phyloP scores from a whole-genome alignment of 2,329 filamentous ascomycete species.

The Cadophora malorum region DNA sequence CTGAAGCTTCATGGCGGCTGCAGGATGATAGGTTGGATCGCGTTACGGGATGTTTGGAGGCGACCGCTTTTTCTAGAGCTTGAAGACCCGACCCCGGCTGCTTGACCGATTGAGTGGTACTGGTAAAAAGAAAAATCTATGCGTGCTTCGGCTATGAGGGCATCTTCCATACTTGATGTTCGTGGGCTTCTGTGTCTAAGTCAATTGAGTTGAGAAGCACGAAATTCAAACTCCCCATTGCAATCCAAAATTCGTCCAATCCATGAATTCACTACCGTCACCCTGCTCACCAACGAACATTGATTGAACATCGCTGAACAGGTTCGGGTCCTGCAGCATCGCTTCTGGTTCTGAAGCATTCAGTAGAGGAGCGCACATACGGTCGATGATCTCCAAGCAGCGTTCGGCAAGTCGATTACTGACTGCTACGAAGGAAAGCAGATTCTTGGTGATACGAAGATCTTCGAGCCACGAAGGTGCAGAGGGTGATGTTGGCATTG shows the following conservation, averaged over 20 bases:
- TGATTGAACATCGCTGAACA: conserved; percentile 43
- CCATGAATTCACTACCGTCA: conserved; percentile 20
- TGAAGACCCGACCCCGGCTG: no score
- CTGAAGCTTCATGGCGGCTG: no score
- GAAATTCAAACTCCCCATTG: conserved; percentile 18
- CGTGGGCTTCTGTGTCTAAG: no score
- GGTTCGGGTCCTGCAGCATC: conserved; percentile 44
- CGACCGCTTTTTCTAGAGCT: no score
- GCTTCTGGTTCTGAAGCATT: conserved; percentile 35
- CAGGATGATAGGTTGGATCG: no score
- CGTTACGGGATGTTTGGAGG: no score
- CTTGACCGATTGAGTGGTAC: not conserved
- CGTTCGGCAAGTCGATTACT: conserved; percentile 49
- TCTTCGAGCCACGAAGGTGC: conserved; percentile 34
- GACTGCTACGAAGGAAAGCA: conserved; percentile 48
- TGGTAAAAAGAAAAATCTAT: not conserved
- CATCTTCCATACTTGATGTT: not conserved
- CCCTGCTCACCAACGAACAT: conserved; percentile 39
- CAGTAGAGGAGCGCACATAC: conserved; percentile 46
- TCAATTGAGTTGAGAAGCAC: not conserved
- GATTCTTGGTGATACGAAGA: conserved; percentile 49
- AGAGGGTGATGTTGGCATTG: conserved; percentile 43
- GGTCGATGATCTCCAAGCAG: conserved; percentile 49
- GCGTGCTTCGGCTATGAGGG: not conserved
- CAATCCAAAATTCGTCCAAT: conserved; percentile 22